Percentiles rank a stretch among this genome's conserved stretches.
These are phyloP conservation scores for Tillandsia fasciculata DNA, from an alignment of 176 grass and related monocot species.

Conservation along the genomic window DNA sequence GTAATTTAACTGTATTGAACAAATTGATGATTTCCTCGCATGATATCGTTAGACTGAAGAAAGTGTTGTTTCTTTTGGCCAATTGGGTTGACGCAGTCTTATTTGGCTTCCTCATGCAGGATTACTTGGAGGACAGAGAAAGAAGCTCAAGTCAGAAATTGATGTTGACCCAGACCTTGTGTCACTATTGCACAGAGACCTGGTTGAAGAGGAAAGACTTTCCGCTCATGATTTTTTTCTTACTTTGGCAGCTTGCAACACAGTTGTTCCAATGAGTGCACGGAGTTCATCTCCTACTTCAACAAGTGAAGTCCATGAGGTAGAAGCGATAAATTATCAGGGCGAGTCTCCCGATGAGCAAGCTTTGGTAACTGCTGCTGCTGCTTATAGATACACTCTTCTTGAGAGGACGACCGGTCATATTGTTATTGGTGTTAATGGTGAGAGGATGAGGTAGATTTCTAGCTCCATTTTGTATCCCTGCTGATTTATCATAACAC, in stretches of 20 bases:
- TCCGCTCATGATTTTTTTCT: slow-evolving; percentile 95
- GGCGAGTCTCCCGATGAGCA: slow-evolving; percentile 98
- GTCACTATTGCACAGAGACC: slow-evolving; percentile 50
- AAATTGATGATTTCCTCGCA: too few relatives aligned
- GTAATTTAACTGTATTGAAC: too few relatives aligned
- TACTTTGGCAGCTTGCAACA: slow-evolving; percentile 95
- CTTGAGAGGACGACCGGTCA: slow-evolving; percentile 89
- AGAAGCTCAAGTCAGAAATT: slow-evolving; percentile 36
- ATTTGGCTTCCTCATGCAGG: slow-evolving; percentile 33
- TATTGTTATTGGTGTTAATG: slow-evolving; percentile 83
- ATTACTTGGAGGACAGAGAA: slow-evolving; percentile 25
- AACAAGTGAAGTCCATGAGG: slow-evolving; percentile 29
- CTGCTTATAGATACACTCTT: slow-evolving; percentile 80
- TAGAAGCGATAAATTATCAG: slow-evolving; percentile 72
- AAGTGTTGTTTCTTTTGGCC: background rate
- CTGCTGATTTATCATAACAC: background rate
- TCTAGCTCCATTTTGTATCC: background rate
- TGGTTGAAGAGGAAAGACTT: slow-evolving; percentile 72
- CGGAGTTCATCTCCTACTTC: slow-evolving; percentile 25
- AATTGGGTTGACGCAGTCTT: background rate
- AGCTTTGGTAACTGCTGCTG: slow-evolving; percentile 82
- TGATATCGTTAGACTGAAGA: background rate
- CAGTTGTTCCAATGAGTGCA: slow-evolving; percentile 76
- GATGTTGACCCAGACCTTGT: slow-evolving; percentile 56
- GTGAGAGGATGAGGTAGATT: slow-evolving; percentile 74